These are phyloP conservation scores for Cordyceps javanica DNA, from an alignment of 2,329 filamentous ascomycete genomes.

Conservation along the genomic window DNA sequence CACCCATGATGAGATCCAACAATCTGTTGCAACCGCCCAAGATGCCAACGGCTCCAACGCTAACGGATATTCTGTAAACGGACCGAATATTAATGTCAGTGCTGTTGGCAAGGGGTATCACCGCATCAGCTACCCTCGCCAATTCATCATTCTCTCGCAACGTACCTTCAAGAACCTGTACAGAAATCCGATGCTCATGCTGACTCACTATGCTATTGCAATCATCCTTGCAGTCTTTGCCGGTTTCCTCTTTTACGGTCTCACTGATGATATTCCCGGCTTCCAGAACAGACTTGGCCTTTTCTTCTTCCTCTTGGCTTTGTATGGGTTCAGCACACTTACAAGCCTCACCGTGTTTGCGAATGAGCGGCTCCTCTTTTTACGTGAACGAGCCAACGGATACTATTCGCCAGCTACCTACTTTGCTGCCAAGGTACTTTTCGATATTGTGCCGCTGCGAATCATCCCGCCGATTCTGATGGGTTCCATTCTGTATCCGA, in stretches of 20 bases:
- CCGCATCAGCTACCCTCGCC: conserved; percentile 69
- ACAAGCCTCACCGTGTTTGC: conserved; percentile 93
- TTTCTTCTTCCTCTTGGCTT: conserved; percentile 93
- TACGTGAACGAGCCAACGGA: conserved; percentile 89
- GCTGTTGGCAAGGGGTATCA: conserved; percentile 73
- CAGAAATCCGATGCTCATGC: conserved; percentile 95
- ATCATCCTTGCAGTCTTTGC: conserved; percentile 91
- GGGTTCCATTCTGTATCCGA: conserved; percentile 93
- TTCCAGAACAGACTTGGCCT: conserved; percentile 96
- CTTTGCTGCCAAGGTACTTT: conserved; percentile 93
- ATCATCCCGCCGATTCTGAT: conserved; percentile 92
- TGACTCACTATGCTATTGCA: conserved; percentile 95
- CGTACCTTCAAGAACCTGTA: conserved; percentile 97
- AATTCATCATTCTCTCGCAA: conserved; percentile 84
- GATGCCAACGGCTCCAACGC: conserved; percentile 59
- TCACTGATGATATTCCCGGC: conserved; percentile 92
- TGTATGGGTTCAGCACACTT: conserved; percentile 95
- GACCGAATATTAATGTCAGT: conserved; percentile 45
- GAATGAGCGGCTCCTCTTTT: conserved; percentile 81
- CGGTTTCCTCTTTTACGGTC: conserved; percentile 90
- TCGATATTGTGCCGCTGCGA: conserved; percentile 91
- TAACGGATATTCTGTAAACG: conserved; percentile 42
- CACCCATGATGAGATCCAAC: conserved; percentile 72
- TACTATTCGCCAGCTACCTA: conserved; percentile 95
- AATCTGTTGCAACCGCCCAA: conserved; percentile 58